Evolutionary conservation across 345 rosid genomes (phyloP).

Genomic region (Clarkia xantiana): DNA sequence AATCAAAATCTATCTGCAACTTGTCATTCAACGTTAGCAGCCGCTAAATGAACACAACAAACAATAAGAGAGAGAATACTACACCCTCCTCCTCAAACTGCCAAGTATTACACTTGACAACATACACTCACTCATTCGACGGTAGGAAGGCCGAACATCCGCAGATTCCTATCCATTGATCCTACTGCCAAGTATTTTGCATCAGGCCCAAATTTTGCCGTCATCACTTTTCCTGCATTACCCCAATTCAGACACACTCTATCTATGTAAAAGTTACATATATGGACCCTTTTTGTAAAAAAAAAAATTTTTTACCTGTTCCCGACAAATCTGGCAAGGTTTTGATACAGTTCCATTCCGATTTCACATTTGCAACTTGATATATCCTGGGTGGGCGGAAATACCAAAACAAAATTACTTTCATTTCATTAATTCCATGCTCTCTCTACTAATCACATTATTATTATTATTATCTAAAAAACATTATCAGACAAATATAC

Average conservation of each 20-base stretch:
- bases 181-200: constrained; percentile 75
- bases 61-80: too few species aligned
- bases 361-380: constrained; percentile 84
- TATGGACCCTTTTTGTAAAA: background rate
- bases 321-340: constrained; percentile 94
- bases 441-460: too few species aligned
- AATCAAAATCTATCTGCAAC: too few species aligned
- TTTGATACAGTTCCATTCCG: constrained; percentile 85
- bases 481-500: too few species aligned
- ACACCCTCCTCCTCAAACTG: too few species aligned
- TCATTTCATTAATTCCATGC: too few species aligned
- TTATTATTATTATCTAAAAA: too few species aligned
- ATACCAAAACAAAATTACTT: background rate
- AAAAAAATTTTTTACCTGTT: constrained; percentile 53
- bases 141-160: constrained; percentile 64
- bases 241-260: background rate
- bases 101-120: too few species aligned
- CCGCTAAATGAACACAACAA: too few species aligned
- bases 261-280: too few species aligned
- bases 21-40: too few species aligned
- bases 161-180: constrained; percentile 82
- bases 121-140: constrained; percentile 22
- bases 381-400: constrained; percentile 37
- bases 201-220: constrained; percentile 70
- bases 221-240: constrained; percentile 49